Evolutionary conservation across 2,329 filamentous ascomycete species (phyloP).

Genomic region (Nemania sp.): DNA sequence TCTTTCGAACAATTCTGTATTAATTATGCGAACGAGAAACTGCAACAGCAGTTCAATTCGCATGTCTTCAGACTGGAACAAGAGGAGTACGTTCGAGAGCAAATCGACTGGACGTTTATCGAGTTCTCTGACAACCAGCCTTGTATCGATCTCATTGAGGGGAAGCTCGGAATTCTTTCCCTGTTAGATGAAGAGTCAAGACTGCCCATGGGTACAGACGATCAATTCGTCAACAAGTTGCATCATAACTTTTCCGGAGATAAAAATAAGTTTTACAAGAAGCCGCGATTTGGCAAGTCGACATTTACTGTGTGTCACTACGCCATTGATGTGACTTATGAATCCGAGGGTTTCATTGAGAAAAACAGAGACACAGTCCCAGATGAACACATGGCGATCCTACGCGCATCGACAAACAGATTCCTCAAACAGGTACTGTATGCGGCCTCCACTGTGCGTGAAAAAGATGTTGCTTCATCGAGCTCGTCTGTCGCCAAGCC

Average conservation of each 20-base stretch:
- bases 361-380: conserved; percentile 99
- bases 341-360: conserved; percentile 98
- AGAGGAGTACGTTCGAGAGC: conserved; percentile 92
- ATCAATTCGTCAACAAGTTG: conserved; percentile 94
- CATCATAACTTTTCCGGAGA: conserved; percentile 89
- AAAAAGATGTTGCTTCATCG: conserved; percentile 77
- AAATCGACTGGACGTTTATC: conserved; percentile 99
- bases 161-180: conserved; percentile 90
- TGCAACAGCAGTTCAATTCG: conserved; percentile 99
- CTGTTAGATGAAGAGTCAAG: conserved; percentile 95
- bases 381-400: conserved; percentile 94
- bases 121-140: conserved; percentile 99
- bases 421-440: conserved; percentile 87
- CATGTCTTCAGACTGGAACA: conserved; percentile 99
- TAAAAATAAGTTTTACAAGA: conserved; percentile 98
- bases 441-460: conserved; percentile 82
- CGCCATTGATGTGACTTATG: conserved; percentile 96
- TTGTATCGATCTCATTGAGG: conserved; percentile 97
- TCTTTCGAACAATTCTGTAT: conserved; percentile 99
- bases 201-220: conserved; percentile 94
- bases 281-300: conserved; percentile 95
- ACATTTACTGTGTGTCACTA: conserved; percentile 99
- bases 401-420: conserved; percentile 79
- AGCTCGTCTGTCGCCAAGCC: conserved; percentile 76
- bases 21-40: conserved; percentile 99